Percentiles rank a stretch among this genome's conserved stretches.
Conservation (phyloP, 2,329 filamentous ascomycete species). For the Fusarium staphyleae region DNA sequence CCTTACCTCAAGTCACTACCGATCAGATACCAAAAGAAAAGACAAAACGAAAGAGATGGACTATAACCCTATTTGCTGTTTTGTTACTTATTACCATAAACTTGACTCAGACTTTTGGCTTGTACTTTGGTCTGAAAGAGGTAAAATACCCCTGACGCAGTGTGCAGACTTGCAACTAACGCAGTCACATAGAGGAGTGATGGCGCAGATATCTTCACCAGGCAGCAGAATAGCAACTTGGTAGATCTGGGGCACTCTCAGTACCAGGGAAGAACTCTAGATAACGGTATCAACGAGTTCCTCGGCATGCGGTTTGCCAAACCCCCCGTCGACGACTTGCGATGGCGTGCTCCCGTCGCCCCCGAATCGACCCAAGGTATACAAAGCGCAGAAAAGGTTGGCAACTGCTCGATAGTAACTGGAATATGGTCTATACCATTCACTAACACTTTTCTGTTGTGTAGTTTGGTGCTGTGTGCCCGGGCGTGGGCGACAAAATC, state of each 20-base stretch:
- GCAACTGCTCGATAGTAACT: constrained; percentile 3
- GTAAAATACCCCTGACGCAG: constrained; percentile 9
- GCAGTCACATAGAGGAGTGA: constrained; percentile 9
- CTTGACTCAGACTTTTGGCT: constrained; percentile 28
- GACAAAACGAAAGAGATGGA: constrained; percentile 20
- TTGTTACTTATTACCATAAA: constrained; percentile 14
- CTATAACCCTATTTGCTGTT: constrained; percentile 10
- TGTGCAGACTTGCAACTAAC: constrained; percentile 7
- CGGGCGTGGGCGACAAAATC: constrained; percentile 45
- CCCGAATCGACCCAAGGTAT: constrained; percentile 46
- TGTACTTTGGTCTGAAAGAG: constrained; percentile 35
- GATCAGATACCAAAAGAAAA: constrained; percentile 2
- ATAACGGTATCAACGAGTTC: constrained; percentile 53
- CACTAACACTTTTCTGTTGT: neutral
- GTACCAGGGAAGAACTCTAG: constrained; percentile 51
- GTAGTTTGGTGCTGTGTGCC: constrained; percentile 56
- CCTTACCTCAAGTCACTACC: neutral
- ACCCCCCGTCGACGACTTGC: constrained; percentile 57
- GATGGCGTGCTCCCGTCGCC: constrained; percentile 58
- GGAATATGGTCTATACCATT: too few relatives aligned
- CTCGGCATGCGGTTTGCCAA: constrained; percentile 60
- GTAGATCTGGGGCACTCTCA: constrained; percentile 55
- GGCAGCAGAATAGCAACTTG: neutral
- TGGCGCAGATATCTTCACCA: too few relatives aligned
- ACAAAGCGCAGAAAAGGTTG: constrained; percentile 49